Conservation (phyloP, 495 filamentous ascomycete genomes). For the Neurospora pannonica region DNA sequence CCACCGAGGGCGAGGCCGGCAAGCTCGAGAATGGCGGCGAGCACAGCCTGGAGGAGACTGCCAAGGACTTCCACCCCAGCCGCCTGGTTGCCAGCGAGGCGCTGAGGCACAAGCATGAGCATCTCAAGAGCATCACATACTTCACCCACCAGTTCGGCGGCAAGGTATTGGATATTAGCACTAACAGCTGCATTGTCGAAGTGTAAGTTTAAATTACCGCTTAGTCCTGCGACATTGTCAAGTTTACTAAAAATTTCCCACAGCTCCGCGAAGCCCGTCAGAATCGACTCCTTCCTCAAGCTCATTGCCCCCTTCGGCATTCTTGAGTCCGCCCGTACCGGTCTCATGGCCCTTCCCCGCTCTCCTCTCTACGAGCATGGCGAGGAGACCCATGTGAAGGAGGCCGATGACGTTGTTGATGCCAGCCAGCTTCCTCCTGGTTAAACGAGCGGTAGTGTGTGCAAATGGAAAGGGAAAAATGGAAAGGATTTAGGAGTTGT, state of each 20-base stretch:
- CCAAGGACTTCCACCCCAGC: slow-evolving; percentile 76
- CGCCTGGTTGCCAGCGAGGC: slow-evolving; percentile 78
- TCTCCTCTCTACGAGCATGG: slow-evolving; percentile 71
- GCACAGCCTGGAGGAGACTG: slow-evolving; percentile 26
- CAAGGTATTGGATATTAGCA: slow-evolving; percentile 95
- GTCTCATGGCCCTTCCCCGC: slow-evolving; percentile 92
- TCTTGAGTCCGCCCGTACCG: slow-evolving; percentile 85
- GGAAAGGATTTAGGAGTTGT: not conserved
- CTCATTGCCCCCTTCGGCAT: slow-evolving; percentile 93
- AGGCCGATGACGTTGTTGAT: slow-evolving; percentile 86
- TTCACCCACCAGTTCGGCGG: slow-evolving; percentile 96
- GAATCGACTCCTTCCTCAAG: slow-evolving; percentile 97
- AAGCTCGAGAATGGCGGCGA: slow-evolving; percentile 20
- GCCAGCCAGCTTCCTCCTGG: slow-evolving; percentile 87
- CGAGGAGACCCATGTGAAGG: slow-evolving; percentile 71
- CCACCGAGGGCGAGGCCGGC: slow-evolving; percentile 1
- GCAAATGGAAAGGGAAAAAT: slow-evolving; percentile 3
- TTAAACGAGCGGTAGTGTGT: slow-evolving; percentile 36
- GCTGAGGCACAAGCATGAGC: slow-evolving; percentile 90
- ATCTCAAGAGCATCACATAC: slow-evolving; percentile 87
- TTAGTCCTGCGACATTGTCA: not conserved
- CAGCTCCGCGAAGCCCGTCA: slow-evolving; percentile 82
- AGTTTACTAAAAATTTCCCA: slow-evolving; percentile 4
- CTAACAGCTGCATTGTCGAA: slow-evolving; percentile 96
- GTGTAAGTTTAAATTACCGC: slow-evolving; percentile 52